Conservation (phyloP, 495 filamentous ascomycete species). For the Hypoxylon perforatum region DNA sequence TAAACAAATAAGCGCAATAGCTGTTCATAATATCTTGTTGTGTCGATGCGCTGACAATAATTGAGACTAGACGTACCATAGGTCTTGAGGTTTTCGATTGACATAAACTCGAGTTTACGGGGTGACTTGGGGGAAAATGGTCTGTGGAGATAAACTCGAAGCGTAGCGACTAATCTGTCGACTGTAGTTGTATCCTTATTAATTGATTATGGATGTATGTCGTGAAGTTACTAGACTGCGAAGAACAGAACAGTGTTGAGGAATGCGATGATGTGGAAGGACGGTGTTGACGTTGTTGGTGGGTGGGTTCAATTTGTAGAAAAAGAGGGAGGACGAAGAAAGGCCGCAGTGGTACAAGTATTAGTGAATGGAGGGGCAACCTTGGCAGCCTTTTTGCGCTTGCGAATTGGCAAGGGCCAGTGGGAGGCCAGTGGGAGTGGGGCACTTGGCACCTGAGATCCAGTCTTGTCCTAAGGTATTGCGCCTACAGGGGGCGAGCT, state of each 20-base stretch:
- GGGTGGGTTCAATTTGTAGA: slow-evolving; percentile 41
- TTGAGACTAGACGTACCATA: slow-evolving; percentile 79
- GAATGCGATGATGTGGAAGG: slow-evolving; percentile 21
- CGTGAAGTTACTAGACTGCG: slow-evolving; percentile 15
- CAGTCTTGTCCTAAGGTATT: too few species aligned
- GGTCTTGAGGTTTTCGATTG: slow-evolving; percentile 99
- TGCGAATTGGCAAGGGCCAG: slow-evolving; percentile 34
- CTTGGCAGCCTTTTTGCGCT: slow-evolving; percentile 38
- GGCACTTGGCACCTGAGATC: slow-evolving; percentile 31
- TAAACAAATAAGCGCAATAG: too few species aligned
- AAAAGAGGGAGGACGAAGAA: slow-evolving; percentile 37
- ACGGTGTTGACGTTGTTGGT: slow-evolving; percentile 37
- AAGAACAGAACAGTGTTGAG: slow-evolving; percentile 15
- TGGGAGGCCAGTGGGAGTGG: slow-evolving; percentile 15
- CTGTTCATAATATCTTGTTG: not conserved
- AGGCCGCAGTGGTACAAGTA: slow-evolving; percentile 30
- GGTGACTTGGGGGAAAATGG: slow-evolving; percentile 58
- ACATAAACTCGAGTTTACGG: slow-evolving; percentile 88
- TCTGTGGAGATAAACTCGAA: slow-evolving; percentile 46
- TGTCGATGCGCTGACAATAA: slow-evolving; percentile 18
- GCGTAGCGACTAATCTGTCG: slow-evolving; percentile 56
- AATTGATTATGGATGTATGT: not conserved
- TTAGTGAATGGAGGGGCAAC: slow-evolving; percentile 45
- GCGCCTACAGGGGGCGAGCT: slow-evolving; percentile 7
- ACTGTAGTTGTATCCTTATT: not conserved